Evolutionary conservation across 345 rosid genomes (phyloP).

Genomic region (Eucalyptus globulus): DNA sequence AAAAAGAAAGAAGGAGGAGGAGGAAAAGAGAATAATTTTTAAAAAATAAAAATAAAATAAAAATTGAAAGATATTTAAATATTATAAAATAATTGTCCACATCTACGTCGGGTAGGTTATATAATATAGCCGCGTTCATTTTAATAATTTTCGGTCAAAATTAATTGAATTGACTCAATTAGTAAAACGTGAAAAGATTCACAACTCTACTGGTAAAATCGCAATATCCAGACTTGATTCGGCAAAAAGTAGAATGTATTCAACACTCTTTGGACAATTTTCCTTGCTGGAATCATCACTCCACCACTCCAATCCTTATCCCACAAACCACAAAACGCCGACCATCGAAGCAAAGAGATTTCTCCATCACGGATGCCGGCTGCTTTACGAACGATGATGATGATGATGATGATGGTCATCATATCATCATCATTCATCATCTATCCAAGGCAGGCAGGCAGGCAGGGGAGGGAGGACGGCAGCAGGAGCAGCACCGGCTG

Average conservation of each 20-base stretch:
- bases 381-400: not conserved
- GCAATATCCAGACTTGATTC: accelerated
- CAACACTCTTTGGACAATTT: too few species aligned
- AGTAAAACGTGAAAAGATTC: accelerated
- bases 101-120: accelerated
- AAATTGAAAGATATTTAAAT: too few species aligned
- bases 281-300: not conserved
- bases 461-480: not conserved
- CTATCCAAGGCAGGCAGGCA: too few species aligned
- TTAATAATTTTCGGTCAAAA: too few species aligned
- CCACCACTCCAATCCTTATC: not conserved
- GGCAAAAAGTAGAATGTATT: too few species aligned
- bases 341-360: not conserved
- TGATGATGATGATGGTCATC: not conserved
- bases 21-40: not conserved
- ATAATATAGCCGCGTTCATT: accelerated
- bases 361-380: not conserved
- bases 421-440: not conserved
- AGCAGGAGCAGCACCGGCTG: not conserved
- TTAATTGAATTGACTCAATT: too few species aligned
- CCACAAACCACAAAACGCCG: not conserved
- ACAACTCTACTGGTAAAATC: too few species aligned
- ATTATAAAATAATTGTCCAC: too few species aligned
- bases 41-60: too few species aligned
- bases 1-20: not conserved